Evolutionary conservation across 768 basidiomycete species (phyloP).

Genomic region (Auriculariales sp.): DNA sequence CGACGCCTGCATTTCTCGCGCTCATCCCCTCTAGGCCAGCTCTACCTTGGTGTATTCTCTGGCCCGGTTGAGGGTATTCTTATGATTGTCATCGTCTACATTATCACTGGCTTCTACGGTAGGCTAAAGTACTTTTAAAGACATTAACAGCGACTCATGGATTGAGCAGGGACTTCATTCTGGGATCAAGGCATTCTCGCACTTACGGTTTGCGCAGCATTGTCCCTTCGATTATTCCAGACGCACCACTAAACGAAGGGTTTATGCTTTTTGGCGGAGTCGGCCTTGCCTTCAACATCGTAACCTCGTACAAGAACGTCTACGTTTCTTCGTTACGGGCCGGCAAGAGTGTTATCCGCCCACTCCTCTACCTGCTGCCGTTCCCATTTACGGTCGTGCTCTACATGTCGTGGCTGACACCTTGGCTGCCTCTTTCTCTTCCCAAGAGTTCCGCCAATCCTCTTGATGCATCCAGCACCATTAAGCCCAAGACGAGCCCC

Average conservation of each 20-base stretch:
- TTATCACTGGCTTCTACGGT: slow-evolving; percentile 68
- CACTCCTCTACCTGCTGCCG: slow-evolving; percentile 65
- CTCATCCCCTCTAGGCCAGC: slow-evolving; percentile 35
- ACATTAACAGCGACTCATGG: not conserved
- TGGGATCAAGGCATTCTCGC: slow-evolving; percentile 65
- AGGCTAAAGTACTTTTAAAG: slow-evolving; percentile 9
- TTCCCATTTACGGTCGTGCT: slow-evolving; percentile 57
- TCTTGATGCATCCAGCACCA: not conserved
- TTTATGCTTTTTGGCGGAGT: slow-evolving; percentile 75
- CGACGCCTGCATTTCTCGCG: not conserved
- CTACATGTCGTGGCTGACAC: slow-evolving; percentile 67
- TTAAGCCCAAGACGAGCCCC: not conserved
- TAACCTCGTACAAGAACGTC: slow-evolving; percentile 69
- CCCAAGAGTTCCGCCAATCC: not conserved
- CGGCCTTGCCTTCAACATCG: slow-evolving; percentile 67
- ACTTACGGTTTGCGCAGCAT: slow-evolving; percentile 20
- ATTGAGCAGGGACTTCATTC: slow-evolving; percentile 47
- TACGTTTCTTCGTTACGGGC: slow-evolving; percentile 35
- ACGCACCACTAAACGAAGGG: slow-evolving; percentile 64
- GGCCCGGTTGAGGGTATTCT: slow-evolving; percentile 96
- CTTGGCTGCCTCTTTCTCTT: not conserved
- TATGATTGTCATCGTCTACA: slow-evolving; percentile 62
- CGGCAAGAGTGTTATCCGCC: slow-evolving; percentile 29
- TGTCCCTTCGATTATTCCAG: slow-evolving; percentile 39
- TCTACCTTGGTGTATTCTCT: slow-evolving; percentile 86